Evolutionary conservation across 2,329 filamentous ascomycete species (phyloP).

Genomic region (Aspergillus sp.): DNA sequence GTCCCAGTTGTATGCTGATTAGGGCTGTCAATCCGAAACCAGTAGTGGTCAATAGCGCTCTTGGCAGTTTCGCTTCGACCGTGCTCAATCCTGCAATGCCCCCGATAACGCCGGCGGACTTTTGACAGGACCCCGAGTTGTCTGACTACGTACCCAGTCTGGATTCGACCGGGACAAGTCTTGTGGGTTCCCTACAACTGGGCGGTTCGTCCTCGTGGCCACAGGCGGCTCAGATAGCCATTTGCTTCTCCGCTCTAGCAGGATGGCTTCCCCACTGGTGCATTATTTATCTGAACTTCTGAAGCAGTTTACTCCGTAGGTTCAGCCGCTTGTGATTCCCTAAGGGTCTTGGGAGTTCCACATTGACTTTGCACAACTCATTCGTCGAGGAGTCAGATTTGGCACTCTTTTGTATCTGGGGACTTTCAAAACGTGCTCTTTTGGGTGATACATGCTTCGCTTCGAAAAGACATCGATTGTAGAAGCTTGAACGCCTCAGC

Average conservation of each 20-base stretch:
- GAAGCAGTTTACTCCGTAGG: background rate
- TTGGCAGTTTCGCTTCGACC: background rate
- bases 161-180: background rate
- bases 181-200: background rate
- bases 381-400: no score
- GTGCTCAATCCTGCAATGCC: background rate
- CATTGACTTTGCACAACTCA: no score
- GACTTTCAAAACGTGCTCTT: no score
- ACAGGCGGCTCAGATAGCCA: background rate
- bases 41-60: background rate
- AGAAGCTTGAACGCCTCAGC: no score
- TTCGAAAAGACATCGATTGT: no score
- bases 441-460: no score
- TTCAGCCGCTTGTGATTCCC: background rate
- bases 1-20: background rate
- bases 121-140: background rate
- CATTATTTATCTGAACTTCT: conserved; percentile 5
- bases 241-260: background rate
- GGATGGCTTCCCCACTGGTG: background rate
- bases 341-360: background rate
- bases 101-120: background rate
- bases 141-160: background rate
- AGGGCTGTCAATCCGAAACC: conserved; percentile 7
- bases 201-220: background rate
- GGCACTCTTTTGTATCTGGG: no score